Conservation (phyloP, 1,284 basidiomycete genomes). For the Papiliotrema flavescens region DNA sequence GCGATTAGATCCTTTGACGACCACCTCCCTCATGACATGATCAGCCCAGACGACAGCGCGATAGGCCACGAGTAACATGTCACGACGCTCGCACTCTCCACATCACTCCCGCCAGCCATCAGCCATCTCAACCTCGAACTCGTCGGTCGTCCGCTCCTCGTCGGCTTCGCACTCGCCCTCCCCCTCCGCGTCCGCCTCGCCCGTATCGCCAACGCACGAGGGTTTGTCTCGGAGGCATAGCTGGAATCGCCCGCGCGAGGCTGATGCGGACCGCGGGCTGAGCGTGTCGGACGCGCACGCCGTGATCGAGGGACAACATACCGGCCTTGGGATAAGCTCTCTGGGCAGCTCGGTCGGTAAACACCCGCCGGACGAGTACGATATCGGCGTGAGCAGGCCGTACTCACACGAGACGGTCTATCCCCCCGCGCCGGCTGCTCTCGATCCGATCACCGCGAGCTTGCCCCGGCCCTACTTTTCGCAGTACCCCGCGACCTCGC, state of each 20-base stretch:
- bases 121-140: slow-evolving; percentile 28
- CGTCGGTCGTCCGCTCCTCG: slow-evolving; percentile 17
- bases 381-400: slow-evolving; percentile 3
- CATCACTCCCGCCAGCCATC: slow-evolving; percentile 1
- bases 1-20: too few species aligned
- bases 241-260: slow-evolving; percentile 25
- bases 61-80: not conserved
- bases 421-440: too few species aligned
- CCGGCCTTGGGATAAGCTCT: not conserved
- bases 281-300: slow-evolving; percentile 2
- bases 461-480: slow-evolving; percentile 8
- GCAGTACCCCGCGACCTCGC: slow-evolving; percentile 1
- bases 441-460: not conserved
- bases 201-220: slow-evolving; percentile 19
- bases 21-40: not conserved
- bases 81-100: not conserved
- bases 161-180: slow-evolving; percentile 15
- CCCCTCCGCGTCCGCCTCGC: slow-evolving; percentile 26
- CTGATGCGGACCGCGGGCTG: not conserved
- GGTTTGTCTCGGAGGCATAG: slow-evolving; percentile 32
- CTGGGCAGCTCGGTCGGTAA: not conserved
- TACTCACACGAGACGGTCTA: too few species aligned
- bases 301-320: not conserved
- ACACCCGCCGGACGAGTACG: slow-evolving; percentile 9
- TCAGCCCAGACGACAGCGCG: not conserved